Evolutionary conservation across 2,329 filamentous ascomycete genomes (phyloP), one percentile per base, ranked within the genome.

Genomic region (Purpureocillium lavendulum): DNA sequence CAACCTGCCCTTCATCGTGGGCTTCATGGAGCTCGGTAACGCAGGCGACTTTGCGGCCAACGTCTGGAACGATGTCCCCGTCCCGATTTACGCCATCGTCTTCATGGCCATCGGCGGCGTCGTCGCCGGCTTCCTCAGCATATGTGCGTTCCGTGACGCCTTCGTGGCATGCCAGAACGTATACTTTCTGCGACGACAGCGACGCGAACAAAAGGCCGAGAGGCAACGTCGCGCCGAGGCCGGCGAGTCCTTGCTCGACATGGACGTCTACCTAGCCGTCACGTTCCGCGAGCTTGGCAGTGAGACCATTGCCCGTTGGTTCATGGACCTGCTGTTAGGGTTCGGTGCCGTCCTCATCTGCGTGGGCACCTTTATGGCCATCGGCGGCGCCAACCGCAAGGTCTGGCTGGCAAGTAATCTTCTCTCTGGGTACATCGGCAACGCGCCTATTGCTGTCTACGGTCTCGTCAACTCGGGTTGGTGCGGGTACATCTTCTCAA

Each of bases 41-140:
- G 70, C 71, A 0, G 65, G 66, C 2, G 73, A 77, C 46, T 77
- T 77, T 40, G 70, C 73, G 0, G 73, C 73, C 40, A 77, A 77
- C 40, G 65, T 77, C 1, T 77, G 70, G 69, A 77, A 77, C 45
- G 45, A 66, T 2, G 56, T 65, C 0, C 73, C 72, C 0, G 62
- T 73, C 0, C 73, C 73, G 0, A 45, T 50, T 2, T 68, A 68
- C 36, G 73, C 70, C 8, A 53, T 66, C 1, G 62, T 66, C 0
- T 54, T 75, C 4, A 76, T 77, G 73, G 71, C 58, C 0, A 54
- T 76, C 3, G 73, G 73, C 2, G 74, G 67, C 0, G 62, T 63
- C 0, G 44, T 67, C 2, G 71, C 73, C 0, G 55, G 71, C 0
- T 40, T 61, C 3, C 58, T 73, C 33, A 62, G 65, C 0, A 42